Evolutionary conservation across 129 eudicot genomes (phyloP).

Genomic region (Cynara cardunculus): DNA sequence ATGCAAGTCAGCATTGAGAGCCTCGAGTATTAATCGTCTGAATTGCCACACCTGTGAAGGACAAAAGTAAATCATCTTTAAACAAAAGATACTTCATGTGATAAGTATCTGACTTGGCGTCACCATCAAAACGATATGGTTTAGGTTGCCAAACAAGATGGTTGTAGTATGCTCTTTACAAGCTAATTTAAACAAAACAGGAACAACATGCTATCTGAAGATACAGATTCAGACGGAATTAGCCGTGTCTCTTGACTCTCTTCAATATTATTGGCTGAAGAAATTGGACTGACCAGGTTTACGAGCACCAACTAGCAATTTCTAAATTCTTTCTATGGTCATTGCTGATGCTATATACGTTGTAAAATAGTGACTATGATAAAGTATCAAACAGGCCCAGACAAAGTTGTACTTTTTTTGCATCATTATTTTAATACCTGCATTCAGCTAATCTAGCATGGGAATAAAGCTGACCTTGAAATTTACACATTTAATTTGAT

Average conservation of each 20-base stretch:
- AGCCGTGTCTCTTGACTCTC: background rate
- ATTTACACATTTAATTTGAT: background rate
- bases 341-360: background rate
- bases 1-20: constrained; percentile 56
- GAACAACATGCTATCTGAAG: background rate
- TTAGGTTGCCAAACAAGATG: background rate
- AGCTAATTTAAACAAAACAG: background rate
- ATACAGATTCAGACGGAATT: background rate
- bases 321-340: background rate
- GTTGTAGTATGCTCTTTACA: background rate
- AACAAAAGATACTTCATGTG: background rate
- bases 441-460: background rate
- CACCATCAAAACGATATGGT: background rate
- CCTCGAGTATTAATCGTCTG: constrained; percentile 75
- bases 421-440: background rate
- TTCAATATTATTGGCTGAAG: background rate
- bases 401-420: background rate
- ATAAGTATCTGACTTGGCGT: background rate
- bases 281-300: background rate
- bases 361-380: background rate
- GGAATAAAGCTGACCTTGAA: background rate
- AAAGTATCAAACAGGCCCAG: background rate
- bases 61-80: constrained; percentile 2
- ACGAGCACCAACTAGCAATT: background rate
- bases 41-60: constrained; percentile 81